These are phyloP conservation scores for Talaromyces nanjingensis DNA, from an alignment of 495 filamentous ascomycete species.

Conservation along the genomic window DNA sequence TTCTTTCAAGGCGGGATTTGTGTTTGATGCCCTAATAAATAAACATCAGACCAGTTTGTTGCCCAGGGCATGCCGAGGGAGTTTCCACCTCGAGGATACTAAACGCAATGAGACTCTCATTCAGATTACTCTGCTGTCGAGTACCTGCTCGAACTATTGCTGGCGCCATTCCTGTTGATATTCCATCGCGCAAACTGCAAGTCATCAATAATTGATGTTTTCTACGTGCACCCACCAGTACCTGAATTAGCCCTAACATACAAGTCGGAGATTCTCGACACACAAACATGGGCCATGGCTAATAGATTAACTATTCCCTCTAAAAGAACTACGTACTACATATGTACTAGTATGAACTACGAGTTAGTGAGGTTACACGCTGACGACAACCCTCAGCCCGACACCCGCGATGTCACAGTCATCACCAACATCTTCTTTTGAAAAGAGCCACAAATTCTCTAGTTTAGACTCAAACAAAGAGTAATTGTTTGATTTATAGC, in stretches of 20 bases:
- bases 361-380: background rate
- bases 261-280: background rate
- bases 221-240: background rate
- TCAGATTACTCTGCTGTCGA: background rate
- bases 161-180: background rate
- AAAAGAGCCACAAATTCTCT: background rate
- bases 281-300: background rate
- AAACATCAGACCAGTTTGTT: background rate
- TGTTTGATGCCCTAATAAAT: background rate
- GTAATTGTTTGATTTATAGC: background rate
- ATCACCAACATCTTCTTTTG: background rate
- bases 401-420: background rate
- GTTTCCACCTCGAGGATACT: background rate
- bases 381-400: background rate
- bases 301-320: background rate
- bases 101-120: background rate
- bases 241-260: background rate
- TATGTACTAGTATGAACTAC: background rate
- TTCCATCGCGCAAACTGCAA: background rate
- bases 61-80: too few species aligned
- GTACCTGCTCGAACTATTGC: background rate
- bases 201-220: background rate
- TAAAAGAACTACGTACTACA: background rate
- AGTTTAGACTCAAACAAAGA: background rate
- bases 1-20: background rate